Conservation (phyloP, 169 alveolate genomes). For the Amoebophrya sp. region DNA sequence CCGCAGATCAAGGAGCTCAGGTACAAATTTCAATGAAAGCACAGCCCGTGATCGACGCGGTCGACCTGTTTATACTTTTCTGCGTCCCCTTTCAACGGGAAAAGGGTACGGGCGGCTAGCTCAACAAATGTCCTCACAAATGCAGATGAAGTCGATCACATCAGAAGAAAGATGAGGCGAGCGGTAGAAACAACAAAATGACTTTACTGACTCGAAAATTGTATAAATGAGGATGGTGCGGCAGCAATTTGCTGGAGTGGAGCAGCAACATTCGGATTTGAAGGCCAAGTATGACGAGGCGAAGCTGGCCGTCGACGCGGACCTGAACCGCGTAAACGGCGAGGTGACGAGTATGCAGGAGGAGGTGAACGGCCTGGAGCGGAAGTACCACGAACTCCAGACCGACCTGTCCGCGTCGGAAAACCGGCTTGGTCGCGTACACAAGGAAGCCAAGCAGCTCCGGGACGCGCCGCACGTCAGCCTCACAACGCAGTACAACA, state of each 20-base stretch:
- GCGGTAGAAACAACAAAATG: too few species aligned
- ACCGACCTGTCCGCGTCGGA: not conserved
- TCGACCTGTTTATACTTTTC: too few species aligned
- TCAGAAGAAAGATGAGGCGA: too few species aligned
- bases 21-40: not conserved
- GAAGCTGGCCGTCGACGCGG: not conserved
- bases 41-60: too few species aligned
- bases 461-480: not conserved
- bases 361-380: not conserved
- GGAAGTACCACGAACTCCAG: not conserved
- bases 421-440: not conserved
- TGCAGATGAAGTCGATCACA: too few species aligned
- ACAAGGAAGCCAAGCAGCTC: slow-evolving; percentile 9
- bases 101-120: too few species aligned
- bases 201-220: too few species aligned
- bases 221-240: not conserved
- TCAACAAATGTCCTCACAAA: too few species aligned
- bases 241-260: not conserved
- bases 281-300: not conserved
- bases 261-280: not conserved
- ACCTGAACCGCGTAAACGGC: not conserved
- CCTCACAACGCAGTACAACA: slow-evolving; percentile 11
- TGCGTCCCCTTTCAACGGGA: too few species aligned
- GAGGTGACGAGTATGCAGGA: not conserved
- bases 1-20: not conserved